phyloP scores from a whole-genome alignment of 192 early-diverging fungal genomes.

The Mortierella claussenii region DNA sequence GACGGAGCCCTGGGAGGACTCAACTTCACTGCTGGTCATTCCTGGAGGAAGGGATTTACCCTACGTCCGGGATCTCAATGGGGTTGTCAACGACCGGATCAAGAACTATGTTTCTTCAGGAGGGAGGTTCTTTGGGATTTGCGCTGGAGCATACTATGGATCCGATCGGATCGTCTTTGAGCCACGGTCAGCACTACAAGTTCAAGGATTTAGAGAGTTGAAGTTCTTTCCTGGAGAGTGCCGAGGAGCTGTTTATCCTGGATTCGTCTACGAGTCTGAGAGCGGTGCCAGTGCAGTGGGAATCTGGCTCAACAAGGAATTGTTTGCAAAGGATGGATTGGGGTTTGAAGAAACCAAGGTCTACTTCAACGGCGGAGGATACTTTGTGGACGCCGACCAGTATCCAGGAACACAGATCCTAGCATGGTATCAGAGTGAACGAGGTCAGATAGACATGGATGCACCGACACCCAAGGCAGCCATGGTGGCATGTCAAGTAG shows the following conservation, averaged over 20 bases:
- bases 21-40: conserved; percentile 86
- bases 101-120: conserved; percentile 73
- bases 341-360: conserved; percentile 47
- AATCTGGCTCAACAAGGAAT: conserved; percentile 2
- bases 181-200: conserved; percentile 66
- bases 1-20: conserved; percentile 89
- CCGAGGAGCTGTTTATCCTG: conserved; percentile 78
- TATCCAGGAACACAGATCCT: conserved; percentile 49
- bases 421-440: conserved; percentile 36
- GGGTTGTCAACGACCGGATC: conserved; percentile 70
- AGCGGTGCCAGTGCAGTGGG: conserved; percentile 26
- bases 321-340: conserved; percentile 8
- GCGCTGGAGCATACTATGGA: conserved; percentile 91
- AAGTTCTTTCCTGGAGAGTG: conserved; percentile 75
- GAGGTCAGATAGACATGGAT: conserved; percentile 16
- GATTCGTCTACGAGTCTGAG: conserved; percentile 81
- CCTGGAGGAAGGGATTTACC: conserved; percentile 92
- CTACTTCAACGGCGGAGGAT: conserved; percentile 82
- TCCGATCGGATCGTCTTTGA: conserved; percentile 82
- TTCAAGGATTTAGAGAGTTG: conserved; percentile 80
- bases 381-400: conserved; percentile 61
- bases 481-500: conserved; percentile 74
- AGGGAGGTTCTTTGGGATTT: conserved; percentile 92
- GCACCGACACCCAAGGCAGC: conserved; percentile 58
- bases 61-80: conserved; percentile 78